A percentile compares a stretch with the other conserved stretches of the same genome.
These are phyloP conservation scores for Neurospora pannonica DNA, from an alignment of 495 filamentous ascomycete genomes.

Conservation along the genomic window DNA sequence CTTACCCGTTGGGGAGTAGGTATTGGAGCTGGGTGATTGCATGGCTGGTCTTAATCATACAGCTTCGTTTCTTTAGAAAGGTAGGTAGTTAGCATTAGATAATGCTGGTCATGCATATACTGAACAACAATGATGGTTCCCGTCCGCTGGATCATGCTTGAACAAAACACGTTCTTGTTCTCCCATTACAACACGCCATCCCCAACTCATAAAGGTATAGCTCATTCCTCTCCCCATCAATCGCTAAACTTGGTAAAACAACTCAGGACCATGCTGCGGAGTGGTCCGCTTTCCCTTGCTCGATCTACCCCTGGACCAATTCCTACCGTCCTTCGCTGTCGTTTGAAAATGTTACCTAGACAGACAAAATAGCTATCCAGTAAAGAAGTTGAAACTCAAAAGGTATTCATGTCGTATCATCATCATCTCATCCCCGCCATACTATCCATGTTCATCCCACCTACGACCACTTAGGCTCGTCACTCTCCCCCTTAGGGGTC, in stretches of 20 bases:
- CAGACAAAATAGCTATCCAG: neutral
- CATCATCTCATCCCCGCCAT: neutral
- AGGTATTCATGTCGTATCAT: neutral
- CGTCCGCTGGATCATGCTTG: neutral
- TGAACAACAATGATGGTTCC: neutral
- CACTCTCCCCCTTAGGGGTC: slow-evolving; percentile 8
- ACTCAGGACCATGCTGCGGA: neutral
- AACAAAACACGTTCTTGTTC: no score
- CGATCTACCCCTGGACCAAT: neutral
- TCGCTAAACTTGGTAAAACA: neutral
- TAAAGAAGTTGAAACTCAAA: neutral
- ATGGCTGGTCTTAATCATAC: no score
- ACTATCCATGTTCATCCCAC: neutral
- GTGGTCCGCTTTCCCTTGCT: neutral
- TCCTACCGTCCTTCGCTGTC: neutral
- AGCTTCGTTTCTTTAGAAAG: no score
- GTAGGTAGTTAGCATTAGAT: no score
- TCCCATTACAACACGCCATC: neutral
- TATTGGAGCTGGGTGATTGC: no score
- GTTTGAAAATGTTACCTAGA: neutral
- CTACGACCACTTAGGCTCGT: slow-evolving; percentile 6
- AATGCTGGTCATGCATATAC: no score
- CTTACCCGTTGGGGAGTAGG: no score
- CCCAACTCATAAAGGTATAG: neutral
- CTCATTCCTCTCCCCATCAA: neutral